phyloP scores from a whole-genome alignment of 345 rosid genomes.

The Eucalyptus coolabah region DNA sequence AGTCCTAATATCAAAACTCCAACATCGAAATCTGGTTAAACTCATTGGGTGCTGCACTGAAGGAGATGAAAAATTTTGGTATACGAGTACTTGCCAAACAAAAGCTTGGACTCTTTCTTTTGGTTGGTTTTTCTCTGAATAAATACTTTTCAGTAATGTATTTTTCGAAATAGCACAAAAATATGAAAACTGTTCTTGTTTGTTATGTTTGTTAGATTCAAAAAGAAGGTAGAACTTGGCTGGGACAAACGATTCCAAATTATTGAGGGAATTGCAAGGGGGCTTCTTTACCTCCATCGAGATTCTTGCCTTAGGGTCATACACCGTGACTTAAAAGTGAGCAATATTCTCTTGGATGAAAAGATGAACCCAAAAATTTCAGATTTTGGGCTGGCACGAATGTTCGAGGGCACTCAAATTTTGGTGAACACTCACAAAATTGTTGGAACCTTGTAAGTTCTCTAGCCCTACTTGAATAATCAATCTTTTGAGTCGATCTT shows the following conservation, averaged over 20 bases:
- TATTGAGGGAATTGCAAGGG: slow-evolving; percentile 19
- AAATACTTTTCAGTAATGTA: accelerated
- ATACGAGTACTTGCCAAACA: slow-evolving; percentile 22
- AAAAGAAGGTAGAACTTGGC: neutral
- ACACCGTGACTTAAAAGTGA: slow-evolving; percentile 21
- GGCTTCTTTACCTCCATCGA: slow-evolving; percentile 15
- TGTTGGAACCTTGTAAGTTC: slow-evolving; percentile 11
- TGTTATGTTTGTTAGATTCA: neutral
- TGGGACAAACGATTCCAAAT: slow-evolving; percentile 17
- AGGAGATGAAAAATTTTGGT: slow-evolving; percentile 39
- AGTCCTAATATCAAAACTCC: slow-evolving; percentile 36
- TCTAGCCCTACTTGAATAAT: neutral
- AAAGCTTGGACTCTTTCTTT: neutral
- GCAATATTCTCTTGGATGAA: slow-evolving; percentile 16
- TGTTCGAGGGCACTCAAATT: neutral
- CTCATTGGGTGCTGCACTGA: slow-evolving; percentile 50
- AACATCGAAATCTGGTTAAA: slow-evolving; percentile 53
- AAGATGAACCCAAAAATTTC: slow-evolving; percentile 24
- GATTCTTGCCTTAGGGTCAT: slow-evolving; percentile 23
- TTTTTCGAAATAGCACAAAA: neutral
- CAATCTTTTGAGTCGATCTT: neutral
- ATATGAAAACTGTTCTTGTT: neutral
- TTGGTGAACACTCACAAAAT: slow-evolving; percentile 3
- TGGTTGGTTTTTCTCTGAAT: neutral
- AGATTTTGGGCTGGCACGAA: slow-evolving; percentile 24